These are phyloP conservation scores for Russula brevipes DNA, from an alignment of 768 basidiomycete genomes.

Conservation along the genomic window DNA sequence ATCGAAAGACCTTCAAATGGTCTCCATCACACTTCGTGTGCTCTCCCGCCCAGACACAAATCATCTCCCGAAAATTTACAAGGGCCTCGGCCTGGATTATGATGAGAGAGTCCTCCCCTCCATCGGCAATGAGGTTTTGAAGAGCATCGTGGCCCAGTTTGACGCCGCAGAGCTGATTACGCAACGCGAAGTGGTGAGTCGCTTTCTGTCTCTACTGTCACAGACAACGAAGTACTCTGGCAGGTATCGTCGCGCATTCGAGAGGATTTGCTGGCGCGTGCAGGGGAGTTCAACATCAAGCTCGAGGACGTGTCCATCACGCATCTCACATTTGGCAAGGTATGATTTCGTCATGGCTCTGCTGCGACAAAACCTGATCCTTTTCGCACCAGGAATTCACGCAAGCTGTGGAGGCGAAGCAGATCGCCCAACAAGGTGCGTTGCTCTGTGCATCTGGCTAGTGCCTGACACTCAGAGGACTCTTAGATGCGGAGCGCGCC, in stretches of 20 bases:
- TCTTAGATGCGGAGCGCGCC: constrained; percentile 90
- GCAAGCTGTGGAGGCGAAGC: constrained; percentile 99
- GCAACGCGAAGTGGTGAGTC: constrained; percentile 89
- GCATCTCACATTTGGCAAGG: constrained; percentile 84
- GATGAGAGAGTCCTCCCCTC: constrained; percentile 97
- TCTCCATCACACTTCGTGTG: constrained; percentile 92
- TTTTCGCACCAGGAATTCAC: constrained; percentile 69
- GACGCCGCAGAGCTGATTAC: constrained; percentile 97
- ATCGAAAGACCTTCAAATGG: constrained; percentile 98
- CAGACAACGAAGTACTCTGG: not conserved
- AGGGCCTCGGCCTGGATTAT: constrained; percentile 90
- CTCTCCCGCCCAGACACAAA: constrained; percentile 87
- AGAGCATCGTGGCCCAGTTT: constrained; percentile 97
- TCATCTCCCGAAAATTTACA: constrained; percentile 91
- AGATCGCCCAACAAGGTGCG: constrained; percentile 96
- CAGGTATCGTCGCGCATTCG: constrained; percentile 90
- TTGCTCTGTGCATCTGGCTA: not conserved
- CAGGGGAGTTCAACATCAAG: constrained; percentile 92
- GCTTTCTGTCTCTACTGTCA: not conserved
- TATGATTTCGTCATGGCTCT: constrained; percentile 29
- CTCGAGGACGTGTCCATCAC: constrained; percentile 98
- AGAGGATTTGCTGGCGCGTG: constrained; percentile 85
- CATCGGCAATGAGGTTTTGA: constrained; percentile 96
- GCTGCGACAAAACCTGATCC: constrained; percentile 7
- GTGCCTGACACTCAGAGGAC: constrained; percentile 1